Percentiles rank a stretch among this genome's conserved stretches.
These are phyloP conservation scores for Ustilago loliicola DNA, from an alignment of 1,284 basidiomycete genomes.

Conservation along the genomic window DNA sequence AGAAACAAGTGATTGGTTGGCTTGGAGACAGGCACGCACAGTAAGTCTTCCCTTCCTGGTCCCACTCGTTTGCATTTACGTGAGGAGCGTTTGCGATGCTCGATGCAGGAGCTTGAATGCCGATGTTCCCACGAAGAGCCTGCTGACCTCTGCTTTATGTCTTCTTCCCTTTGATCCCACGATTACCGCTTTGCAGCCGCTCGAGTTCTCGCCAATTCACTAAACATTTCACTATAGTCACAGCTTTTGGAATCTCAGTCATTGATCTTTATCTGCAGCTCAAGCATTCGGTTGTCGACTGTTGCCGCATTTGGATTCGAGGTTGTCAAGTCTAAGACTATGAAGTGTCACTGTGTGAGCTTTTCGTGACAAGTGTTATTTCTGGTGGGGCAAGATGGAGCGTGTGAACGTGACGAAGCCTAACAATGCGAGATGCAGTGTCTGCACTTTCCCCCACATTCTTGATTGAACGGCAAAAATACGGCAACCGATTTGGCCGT, in stretches of 20 bases:
- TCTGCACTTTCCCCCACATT: background rate
- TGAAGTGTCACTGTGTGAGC: no score
- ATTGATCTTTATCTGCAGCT: no score
- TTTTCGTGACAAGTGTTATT: background rate
- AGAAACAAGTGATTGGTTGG: conserved; percentile 69
- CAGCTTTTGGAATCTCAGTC: no score
- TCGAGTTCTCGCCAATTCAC: conserved; percentile 51
- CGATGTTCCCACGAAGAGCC: background rate
- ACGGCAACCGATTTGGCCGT: conserved; percentile 1
- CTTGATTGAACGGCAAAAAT: no score
- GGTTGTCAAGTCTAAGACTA: no score
- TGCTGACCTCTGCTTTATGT: background rate
- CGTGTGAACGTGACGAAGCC: conserved; percentile 1
- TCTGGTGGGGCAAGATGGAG: background rate
- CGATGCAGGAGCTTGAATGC: background rate
- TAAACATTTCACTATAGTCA: conserved; percentile 36
- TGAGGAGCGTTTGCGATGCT: background rate
- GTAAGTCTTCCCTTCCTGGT: conserved; percentile 46
- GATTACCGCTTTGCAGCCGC: conserved; percentile 41
- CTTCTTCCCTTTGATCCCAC: background rate
- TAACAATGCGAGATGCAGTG: background rate
- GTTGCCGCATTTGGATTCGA: no score
- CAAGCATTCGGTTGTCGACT: no score
- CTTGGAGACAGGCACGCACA: conserved; percentile 60
- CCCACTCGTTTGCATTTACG: no score